Evolutionary conservation across 176 grass and related monocot genomes (phyloP).

Genomic region (Carex cristatella): DNA sequence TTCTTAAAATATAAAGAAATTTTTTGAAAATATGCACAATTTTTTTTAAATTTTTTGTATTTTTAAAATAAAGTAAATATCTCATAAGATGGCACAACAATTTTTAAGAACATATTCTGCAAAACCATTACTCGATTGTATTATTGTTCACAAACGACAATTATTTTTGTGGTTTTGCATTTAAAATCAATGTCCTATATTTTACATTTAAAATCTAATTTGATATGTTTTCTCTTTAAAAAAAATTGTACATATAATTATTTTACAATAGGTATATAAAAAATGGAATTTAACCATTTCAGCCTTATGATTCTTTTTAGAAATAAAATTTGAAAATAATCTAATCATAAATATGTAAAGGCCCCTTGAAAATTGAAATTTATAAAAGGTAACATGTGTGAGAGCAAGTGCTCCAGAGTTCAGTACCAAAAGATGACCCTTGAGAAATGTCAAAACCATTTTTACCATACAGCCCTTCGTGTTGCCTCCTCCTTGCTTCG

Average conservation of each 20-base stretch:
- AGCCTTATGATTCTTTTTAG: neutral
- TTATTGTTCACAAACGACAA: neutral
- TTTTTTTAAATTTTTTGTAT: neutral
- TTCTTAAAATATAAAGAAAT: neutral
- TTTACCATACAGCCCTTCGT: constrained; percentile 1
- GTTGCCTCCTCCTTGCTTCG: neutral
- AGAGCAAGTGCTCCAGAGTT: neutral
- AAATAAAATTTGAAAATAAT: neutral
- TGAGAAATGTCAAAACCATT: neutral
- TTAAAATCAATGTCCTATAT: neutral
- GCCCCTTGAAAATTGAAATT: neutral
- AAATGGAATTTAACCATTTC: neutral
- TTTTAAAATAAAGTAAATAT: neutral
- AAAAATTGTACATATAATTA: neutral
- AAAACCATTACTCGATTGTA: neutral
- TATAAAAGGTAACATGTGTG: neutral
- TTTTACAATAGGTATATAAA: neutral
- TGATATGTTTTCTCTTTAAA: neutral
- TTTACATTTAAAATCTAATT: neutral
- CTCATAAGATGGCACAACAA: neutral
- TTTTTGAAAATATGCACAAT: neutral
- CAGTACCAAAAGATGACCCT: constrained; percentile 14
- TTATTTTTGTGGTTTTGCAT: neutral
- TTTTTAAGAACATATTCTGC: no score
- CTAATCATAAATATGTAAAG: neutral